Base-by-base conservation (phyloP, 257 asterid genomes). In the Solanum habrochaites region DNA sequence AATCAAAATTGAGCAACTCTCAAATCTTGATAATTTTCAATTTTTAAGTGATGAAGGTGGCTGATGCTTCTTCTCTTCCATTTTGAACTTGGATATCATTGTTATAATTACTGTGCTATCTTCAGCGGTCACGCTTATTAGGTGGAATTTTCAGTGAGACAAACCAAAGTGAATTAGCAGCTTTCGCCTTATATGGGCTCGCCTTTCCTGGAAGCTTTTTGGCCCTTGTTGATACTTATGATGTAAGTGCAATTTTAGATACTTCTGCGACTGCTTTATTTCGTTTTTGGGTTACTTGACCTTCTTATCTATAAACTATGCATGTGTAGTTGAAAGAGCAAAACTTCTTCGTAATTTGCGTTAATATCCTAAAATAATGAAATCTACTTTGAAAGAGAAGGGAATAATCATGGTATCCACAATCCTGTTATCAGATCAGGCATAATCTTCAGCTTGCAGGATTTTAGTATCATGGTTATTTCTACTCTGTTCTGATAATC, bases 181-280 rank as follows among this genome's bases (percentile, higher is more conserved):
- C 98, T 89, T 94, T 96, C 92, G 87, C 82, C 82, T 96, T 96
- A 35, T 96, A 96, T 91, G 98, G 98, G 60, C 94, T 96, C 64
- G 98, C 99, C 85, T 96, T 96, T 86, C 99, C 99, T 31, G 90
- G 87, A 64, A 87, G 86, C 87, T 96, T 96, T 89, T 89, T 96
- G 93, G 98, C 98, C 89, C 98, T 96, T 77, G 98, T 94, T 66
- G 99, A 96, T 92, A 96, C 98, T 27, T 96, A 96, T 91, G 99
- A 95, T 92, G 98, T 95, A 94, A 94, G 99, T 88, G 73, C 67
- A 47, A 31, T 49, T 80, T 18, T 80, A 80, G 3, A 47, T 80
- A 8, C 84, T 80, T 9, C 13, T 80, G 40, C 43, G 20, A 80
- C 43, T 80, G 18, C 42, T 80, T 80, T 47, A 16, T 18, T 47